Percentiles rank a stretch among this genome's conserved stretches.
Evolutionary conservation across 225 moss, liverwort and hornwort species (phyloP).

Genomic region (Physcomitrellopsis africana): DNA sequence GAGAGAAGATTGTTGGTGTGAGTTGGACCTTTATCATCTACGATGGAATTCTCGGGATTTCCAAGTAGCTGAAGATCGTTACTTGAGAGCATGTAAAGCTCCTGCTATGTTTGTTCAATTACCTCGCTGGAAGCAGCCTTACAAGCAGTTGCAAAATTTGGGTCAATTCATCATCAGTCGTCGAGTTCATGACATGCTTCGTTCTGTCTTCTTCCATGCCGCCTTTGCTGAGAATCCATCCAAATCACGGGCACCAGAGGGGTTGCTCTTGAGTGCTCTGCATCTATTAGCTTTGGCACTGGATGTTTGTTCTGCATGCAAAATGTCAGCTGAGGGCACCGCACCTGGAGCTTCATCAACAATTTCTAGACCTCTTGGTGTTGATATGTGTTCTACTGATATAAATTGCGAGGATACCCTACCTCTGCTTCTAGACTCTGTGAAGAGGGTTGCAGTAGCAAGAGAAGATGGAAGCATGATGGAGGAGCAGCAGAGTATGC

Average conservation of each 20-base stretch:
- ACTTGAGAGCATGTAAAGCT: conserved; percentile 76
- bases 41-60: conserved; percentile 93
- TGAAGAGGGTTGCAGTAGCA: conserved; percentile 60
- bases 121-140: conserved; percentile 85
- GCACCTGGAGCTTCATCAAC: conserved; percentile 28
- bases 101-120: conserved; percentile 83
- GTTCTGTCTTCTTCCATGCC: conserved; percentile 84
- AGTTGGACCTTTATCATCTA: conserved; percentile 95
- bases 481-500: conserved; percentile 70
- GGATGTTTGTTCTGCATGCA: conserved; percentile 66
- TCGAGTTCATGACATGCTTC: conserved; percentile 81
- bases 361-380: conserved; percentile 23
- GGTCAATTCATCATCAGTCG: conserved; percentile 70
- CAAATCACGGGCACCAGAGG: conserved; percentile 89
- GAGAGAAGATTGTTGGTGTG: conserved; percentile 85
- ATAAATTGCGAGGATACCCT: conserved; percentile 40
- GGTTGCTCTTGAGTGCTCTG: conserved; percentile 77
- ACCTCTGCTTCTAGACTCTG: conserved; percentile 57
- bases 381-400: neutral
- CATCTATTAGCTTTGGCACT: conserved; percentile 88
- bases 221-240: conserved; percentile 67
- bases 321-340: conserved; percentile 32
- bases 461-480: conserved; percentile 58
- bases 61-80: conserved; percentile 94
- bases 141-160: conserved; percentile 60